Conservation (phyloP, 164 flowering plant genomes). For the Berberis vulgaris region DNA sequence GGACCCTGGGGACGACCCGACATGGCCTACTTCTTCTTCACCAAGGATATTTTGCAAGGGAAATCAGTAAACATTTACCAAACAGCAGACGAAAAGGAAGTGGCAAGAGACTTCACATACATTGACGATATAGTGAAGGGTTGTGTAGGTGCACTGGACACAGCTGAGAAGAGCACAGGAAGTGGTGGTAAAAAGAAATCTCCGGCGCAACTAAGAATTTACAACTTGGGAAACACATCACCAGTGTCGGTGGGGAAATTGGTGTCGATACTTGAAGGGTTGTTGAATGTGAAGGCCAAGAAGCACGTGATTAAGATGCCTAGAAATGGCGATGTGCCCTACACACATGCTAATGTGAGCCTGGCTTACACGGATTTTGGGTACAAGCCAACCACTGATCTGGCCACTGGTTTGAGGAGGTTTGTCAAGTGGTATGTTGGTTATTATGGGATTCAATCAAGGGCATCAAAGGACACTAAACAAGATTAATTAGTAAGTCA, state of each 20-base stretch:
- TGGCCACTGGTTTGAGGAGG: conserved; percentile 68
- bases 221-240: conserved; percentile 84
- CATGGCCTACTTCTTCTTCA: conserved; percentile 96
- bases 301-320: conserved; percentile 82
- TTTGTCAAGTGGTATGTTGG: conserved; percentile 93
- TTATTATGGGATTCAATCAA: conserved; percentile 73
- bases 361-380: conserved; percentile 69
- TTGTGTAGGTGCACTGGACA: conserved; percentile 78
- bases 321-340: conserved; percentile 88
- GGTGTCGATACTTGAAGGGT: conserved; percentile 54
- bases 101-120: conserved; percentile 93
- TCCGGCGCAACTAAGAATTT: conserved; percentile 74
- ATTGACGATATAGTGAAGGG: conserved; percentile 90
- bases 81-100: conserved; percentile 58
- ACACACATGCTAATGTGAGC: conserved; percentile 89
- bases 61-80: conserved; percentile 49
- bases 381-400: conserved; percentile 81
- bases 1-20: conserved; percentile 95
- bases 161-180: conserved; percentile 91
- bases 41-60: conserved; percentile 68
- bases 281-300: conserved; percentile 58
- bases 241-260: conserved; percentile 72
- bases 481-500: neutral
- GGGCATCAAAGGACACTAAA: conserved; percentile 39
- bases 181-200: conserved; percentile 73